Conservation (phyloP, 352 stramenopile genomes). For the Pythium phragmitis region DNA sequence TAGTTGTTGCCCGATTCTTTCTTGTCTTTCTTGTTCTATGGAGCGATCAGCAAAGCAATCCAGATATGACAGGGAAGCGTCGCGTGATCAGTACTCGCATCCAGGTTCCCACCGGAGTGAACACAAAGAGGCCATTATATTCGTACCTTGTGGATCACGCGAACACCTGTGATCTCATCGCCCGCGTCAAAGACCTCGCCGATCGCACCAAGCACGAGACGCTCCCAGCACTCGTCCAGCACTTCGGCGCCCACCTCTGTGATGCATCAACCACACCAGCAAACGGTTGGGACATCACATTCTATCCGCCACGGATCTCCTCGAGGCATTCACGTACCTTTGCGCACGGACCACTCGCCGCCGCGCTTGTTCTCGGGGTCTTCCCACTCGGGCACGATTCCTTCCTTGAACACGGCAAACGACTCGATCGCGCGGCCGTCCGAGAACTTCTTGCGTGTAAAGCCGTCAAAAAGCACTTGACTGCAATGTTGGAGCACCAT, state of each 20-base stretch:
- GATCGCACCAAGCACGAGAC: constrained; percentile 88
- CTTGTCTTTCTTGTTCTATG: constrained; percentile 78
- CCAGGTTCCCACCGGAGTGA: not conserved
- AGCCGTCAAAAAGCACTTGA: constrained; percentile 80
- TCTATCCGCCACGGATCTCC: not conserved
- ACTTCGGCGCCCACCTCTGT: constrained; percentile 69
- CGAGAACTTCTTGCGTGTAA: constrained; percentile 89
- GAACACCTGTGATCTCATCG: constrained; percentile 89
- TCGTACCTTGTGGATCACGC: constrained; percentile 88
- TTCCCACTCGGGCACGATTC: constrained; percentile 90
- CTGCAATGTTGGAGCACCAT: constrained; percentile 22
- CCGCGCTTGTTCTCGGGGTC: constrained; percentile 88
- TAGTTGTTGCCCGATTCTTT: constrained; percentile 83
- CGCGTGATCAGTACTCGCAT: too few relatives aligned
- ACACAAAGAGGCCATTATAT: not conserved
- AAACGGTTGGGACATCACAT: not conserved
- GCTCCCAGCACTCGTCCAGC: constrained; percentile 89
- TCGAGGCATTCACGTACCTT: constrained; percentile 37
- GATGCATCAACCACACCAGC: not conserved
- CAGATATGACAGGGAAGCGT: too few relatives aligned
- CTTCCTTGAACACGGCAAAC: constrained; percentile 92
- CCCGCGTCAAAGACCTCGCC: constrained; percentile 85
- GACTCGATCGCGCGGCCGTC: constrained; percentile 90
- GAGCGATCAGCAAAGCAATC: not conserved
- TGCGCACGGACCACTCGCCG: constrained; percentile 84